Evolutionary conservation across 1,284 basidiomycete genomes (phyloP).

Genomic region (Prillingera fragicola): DNA sequence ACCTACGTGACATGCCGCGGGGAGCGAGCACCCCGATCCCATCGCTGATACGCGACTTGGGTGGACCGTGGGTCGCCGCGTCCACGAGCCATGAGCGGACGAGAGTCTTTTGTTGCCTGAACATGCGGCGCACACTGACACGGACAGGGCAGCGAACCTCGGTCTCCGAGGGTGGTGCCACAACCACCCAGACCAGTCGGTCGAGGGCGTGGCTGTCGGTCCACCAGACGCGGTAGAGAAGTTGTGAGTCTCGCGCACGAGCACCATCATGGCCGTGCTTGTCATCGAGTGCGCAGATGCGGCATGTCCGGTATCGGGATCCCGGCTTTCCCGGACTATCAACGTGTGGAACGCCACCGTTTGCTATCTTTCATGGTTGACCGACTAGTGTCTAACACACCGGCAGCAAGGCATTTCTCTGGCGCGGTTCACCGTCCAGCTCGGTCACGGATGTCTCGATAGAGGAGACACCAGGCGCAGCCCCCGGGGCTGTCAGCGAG

Average conservation of each 20-base stretch:
- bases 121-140: too few relatives aligned
- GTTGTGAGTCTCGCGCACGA: too few relatives aligned
- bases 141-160: slow-evolving; percentile 30
- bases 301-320: too few relatives aligned
- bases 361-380: neutral
- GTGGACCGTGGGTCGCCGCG: too few relatives aligned
- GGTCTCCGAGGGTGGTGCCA: slow-evolving; percentile 41
- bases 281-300: too few relatives aligned
- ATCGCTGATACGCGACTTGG: too few relatives aligned
- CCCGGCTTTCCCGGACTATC: neutral
- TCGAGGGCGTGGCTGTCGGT: slow-evolving; percentile 43
- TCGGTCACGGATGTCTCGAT: slow-evolving; percentile 33
- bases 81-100: too few relatives aligned
- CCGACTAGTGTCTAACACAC: neutral
- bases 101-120: too few relatives aligned
- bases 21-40: too few relatives aligned
- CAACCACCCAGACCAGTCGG: slow-evolving; percentile 41
- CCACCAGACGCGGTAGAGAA: slow-evolving; percentile 28
- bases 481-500: slow-evolving; percentile 24
- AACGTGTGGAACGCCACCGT: neutral
- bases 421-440: slow-evolving; percentile 33
- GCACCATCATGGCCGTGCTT: too few relatives aligned
- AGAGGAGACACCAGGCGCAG: slow-evolving; percentile 22
- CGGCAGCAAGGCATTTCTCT: slow-evolving; percentile 28
- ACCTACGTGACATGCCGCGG: too few relatives aligned